Percentiles rank a stretch among this genome's conserved stretches.
phyloP scores from a whole-genome alignment of 1,284 basidiomycete species.

The Ganoderma resinaceum region DNA sequence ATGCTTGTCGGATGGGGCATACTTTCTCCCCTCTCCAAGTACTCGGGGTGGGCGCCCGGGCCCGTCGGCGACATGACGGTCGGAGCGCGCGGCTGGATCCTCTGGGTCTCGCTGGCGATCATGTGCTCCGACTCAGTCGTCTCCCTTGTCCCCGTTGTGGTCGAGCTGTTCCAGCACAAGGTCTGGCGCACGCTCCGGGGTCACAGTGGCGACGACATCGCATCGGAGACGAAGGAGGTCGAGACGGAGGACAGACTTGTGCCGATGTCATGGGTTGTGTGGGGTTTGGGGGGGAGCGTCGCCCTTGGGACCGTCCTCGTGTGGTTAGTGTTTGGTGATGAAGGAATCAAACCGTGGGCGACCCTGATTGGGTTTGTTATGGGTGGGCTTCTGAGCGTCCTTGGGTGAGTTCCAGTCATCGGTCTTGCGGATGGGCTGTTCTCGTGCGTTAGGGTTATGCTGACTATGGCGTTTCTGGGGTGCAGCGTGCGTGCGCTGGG shows the following conservation, averaged over 20 bases:
- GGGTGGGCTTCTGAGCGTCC: constrained; percentile 84
- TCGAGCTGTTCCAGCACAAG: constrained; percentile 46
- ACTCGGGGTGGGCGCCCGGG: constrained; percentile 89
- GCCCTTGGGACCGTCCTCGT: constrained; percentile 80
- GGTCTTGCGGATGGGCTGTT: neutral
- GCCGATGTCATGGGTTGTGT: constrained; percentile 79
- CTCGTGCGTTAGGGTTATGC: constrained; percentile 1
- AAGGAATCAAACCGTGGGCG: constrained; percentile 95
- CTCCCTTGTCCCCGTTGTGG: constrained; percentile 77
- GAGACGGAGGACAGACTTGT: constrained; percentile 87
- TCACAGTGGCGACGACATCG: constrained; percentile 20
- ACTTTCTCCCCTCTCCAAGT: constrained; percentile 86
- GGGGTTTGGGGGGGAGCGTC: constrained; percentile 72
- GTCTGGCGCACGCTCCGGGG: constrained; percentile 28
- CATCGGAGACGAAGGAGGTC: constrained; percentile 68
- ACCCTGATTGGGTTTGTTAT: constrained; percentile 86
- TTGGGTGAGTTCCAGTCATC: constrained; percentile 68
- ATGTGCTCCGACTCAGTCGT: constrained; percentile 94
- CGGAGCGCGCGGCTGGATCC: constrained; percentile 91
- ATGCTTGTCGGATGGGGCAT: constrained; percentile 97
- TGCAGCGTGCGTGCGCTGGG: constrained; percentile 87
- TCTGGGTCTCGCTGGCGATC: constrained; percentile 94
- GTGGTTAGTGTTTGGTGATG: constrained; percentile 86
- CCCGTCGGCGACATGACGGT: constrained; percentile 84
- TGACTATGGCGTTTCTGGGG: constrained; percentile 9